phyloP scores from a whole-genome alignment of 805 yeast species.

The Ogataea pignaliae region DNA sequence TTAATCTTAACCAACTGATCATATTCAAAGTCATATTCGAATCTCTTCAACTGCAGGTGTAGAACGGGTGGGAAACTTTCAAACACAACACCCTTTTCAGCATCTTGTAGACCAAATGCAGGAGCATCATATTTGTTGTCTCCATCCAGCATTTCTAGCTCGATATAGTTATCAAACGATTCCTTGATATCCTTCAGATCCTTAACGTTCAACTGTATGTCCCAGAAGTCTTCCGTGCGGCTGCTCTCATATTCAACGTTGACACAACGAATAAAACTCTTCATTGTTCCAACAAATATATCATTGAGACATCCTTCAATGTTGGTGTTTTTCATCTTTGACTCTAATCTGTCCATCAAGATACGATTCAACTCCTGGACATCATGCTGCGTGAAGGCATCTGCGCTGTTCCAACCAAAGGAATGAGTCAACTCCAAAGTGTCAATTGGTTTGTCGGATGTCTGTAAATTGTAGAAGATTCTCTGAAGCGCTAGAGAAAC shows the following conservation, averaged over 20 bases:
- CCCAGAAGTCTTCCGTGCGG: conserved; percentile 95
- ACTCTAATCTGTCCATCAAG: conserved; percentile 88
- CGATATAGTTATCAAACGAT: conserved; percentile 82
- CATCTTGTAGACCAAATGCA: conserved; percentile 87
- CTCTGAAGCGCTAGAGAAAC: conserved; percentile 87
- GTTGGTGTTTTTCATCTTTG: conserved; percentile 82
- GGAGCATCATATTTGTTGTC: conserved; percentile 95
- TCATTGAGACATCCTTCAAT: conserved; percentile 74
- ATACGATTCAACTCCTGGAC: conserved; percentile 95
- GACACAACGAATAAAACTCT: conserved; percentile 86
- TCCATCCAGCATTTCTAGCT: conserved; percentile 84
- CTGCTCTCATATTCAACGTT: conserved; percentile 92
- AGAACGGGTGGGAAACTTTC: conserved; percentile 87
- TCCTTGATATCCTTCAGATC: conserved; percentile 66
- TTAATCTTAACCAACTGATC: conserved; percentile 88
- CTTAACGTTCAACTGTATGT: conserved; percentile 90
- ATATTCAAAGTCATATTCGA: conserved; percentile 87
- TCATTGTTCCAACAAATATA: conserved; percentile 95
- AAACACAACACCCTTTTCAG: conserved; percentile 93
- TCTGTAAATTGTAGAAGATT: conserved; percentile 74
- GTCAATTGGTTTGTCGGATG: conserved; percentile 71
- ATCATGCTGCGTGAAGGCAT: conserved; percentile 96
- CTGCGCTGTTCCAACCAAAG: conserved; percentile 96
- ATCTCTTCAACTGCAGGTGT: conserved; percentile 89
- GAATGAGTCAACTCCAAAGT: conserved; percentile 84